These are phyloP conservation scores for Tolypocladium inflatum DNA, from an alignment of 2,329 filamentous ascomycete genomes.

Conservation along the genomic window DNA sequence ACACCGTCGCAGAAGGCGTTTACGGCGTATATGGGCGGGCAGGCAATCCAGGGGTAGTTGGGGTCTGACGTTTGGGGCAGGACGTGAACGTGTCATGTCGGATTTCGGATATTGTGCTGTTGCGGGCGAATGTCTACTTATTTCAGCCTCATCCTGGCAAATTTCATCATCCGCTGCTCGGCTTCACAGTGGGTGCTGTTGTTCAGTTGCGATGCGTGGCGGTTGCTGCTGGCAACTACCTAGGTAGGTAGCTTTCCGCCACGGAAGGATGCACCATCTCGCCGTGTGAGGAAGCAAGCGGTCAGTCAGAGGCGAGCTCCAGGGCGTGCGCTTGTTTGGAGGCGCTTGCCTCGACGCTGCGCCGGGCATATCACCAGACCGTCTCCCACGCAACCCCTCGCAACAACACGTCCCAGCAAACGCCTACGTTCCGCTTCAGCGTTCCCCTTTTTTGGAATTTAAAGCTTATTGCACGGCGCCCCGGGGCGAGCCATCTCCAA, in stretches of 20 bases:
- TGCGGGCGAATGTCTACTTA: neutral
- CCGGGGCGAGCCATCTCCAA: neutral
- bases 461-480: neutral
- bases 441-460: slow-evolving; percentile 5
- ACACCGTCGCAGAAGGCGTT: slow-evolving; percentile 35
- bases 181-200: neutral
- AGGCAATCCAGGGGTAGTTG: slow-evolving; percentile 26
- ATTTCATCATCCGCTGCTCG: neutral
- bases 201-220: neutral
- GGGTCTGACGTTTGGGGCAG: neutral
- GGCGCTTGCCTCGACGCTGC: neutral
- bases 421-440: slow-evolving; percentile 1
- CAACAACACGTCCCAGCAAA: neutral
- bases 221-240: neutral
- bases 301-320: neutral
- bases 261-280: neutral
- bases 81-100: neutral
- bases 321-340: neutral
- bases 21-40: slow-evolving; percentile 40
- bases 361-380: neutral
- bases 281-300: neutral
- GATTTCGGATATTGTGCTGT: neutral
- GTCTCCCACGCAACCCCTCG: neutral
- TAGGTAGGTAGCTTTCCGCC: too few relatives aligned
- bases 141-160: neutral